phyloP scores from a whole-genome alignment of 371 early-diverging fungal species.

The Actinomortierella wolfii region DNA sequence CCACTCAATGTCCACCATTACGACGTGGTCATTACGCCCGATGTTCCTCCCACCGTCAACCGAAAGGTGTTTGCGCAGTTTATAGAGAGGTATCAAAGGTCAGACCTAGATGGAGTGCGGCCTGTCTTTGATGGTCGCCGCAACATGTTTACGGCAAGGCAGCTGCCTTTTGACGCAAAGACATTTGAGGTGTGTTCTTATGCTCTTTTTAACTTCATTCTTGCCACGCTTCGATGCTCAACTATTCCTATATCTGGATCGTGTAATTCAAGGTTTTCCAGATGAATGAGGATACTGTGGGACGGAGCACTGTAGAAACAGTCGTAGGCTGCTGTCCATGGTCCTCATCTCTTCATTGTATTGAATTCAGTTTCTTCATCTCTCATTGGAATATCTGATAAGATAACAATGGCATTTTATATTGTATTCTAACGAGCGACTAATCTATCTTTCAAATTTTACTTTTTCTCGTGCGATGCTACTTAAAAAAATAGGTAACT shows the following conservation, averaged over 20 bases:
- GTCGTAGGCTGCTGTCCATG: too few relatives aligned
- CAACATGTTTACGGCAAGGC: conserved; percentile 51
- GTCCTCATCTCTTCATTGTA: too few relatives aligned
- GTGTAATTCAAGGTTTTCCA: too few relatives aligned
- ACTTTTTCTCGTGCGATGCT: too few relatives aligned
- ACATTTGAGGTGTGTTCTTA: conserved; percentile 48
- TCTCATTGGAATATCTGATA: too few relatives aligned
- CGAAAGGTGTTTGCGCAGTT: conserved; percentile 55
- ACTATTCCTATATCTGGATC: too few relatives aligned
- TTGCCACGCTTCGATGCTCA: conserved; percentile 2
- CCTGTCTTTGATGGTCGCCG: conserved; percentile 60
- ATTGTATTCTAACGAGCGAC: too few relatives aligned
- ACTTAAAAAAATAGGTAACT: conserved; percentile 48
- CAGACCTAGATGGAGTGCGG: conserved; percentile 37
- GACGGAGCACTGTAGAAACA: too few relatives aligned
- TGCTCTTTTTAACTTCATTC: background rate
- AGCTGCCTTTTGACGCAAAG: conserved; percentile 46
- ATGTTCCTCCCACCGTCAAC: conserved; percentile 52
- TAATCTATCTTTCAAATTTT: too few relatives aligned
- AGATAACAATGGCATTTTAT: too few relatives aligned
- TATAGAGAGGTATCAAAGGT: conserved; percentile 37
- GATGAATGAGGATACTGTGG: too few relatives aligned
- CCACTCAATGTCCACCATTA: conserved; percentile 40
- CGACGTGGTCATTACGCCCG: conserved; percentile 48
- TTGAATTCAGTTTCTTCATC: conserved; percentile 5